phyloP scores from a whole-genome alignment of 805 yeast genomes.

The Lipomyces yamadae region DNA sequence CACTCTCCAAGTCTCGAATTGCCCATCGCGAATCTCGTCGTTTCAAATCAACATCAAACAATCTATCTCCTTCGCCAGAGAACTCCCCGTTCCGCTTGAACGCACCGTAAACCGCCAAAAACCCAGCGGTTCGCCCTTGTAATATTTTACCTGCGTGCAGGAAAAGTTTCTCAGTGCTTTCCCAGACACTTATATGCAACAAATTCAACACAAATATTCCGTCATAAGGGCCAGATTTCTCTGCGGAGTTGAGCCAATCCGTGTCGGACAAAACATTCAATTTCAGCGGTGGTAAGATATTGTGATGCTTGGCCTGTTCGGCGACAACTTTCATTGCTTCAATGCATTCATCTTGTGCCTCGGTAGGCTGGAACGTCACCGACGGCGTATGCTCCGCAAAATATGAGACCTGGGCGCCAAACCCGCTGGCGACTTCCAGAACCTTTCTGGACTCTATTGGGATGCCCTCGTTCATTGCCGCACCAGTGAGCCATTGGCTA shows the following conservation, averaged over 20 bases:
- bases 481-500: slow-evolving; percentile 16
- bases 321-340: slow-evolving; percentile 26
- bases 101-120: slow-evolving; percentile 34
- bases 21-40: slow-evolving; percentile 34
- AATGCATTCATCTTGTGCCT: slow-evolving; percentile 34
- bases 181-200: slow-evolving; percentile 36
- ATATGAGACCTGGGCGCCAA: slow-evolving; percentile 34
- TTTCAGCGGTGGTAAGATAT: slow-evolving; percentile 20
- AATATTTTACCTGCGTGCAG: slow-evolving; percentile 19
- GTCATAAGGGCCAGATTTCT: slow-evolving; percentile 14
- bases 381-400: slow-evolving; percentile 28
- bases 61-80: slow-evolving; percentile 27
- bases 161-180: slow-evolving; percentile 23
- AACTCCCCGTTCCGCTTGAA: slow-evolving; percentile 34
- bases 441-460: slow-evolving; percentile 3
- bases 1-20: slow-evolving; percentile 32
- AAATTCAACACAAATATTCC: slow-evolving; percentile 33
- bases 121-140: slow-evolving; percentile 12
- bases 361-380: slow-evolving; percentile 33
- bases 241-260: slow-evolving; percentile 22
- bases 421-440: slow-evolving; percentile 34
- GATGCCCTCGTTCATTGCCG: neutral
- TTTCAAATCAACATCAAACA: slow-evolving; percentile 30
- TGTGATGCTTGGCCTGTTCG: slow-evolving; percentile 6
- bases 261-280: slow-evolving; percentile 23